Conservation (phyloP, 768 basidiomycete species). For the Austroboletus festivus region DNA sequence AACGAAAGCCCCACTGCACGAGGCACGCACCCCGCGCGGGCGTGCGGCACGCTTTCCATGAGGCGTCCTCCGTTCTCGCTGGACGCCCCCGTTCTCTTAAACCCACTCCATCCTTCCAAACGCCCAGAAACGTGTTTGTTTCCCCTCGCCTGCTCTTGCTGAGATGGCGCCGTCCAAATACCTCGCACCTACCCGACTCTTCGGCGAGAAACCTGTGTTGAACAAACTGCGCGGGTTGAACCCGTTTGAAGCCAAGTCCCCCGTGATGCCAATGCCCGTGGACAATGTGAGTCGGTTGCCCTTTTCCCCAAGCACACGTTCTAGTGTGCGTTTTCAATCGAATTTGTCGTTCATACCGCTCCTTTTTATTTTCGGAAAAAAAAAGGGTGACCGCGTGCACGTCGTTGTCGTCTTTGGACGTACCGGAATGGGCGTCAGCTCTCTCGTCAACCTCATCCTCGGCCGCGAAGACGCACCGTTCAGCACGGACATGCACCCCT, state of each 20-base stretch:
- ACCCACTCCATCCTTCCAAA: slow-evolving; percentile 12
- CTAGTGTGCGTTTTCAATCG: not conserved
- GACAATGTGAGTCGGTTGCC: slow-evolving; percentile 23
- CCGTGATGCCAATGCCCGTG: slow-evolving; percentile 29
- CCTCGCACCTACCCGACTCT: slow-evolving; percentile 17
- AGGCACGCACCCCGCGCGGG: slow-evolving; percentile 20
- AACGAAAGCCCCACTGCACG: slow-evolving; percentile 10
- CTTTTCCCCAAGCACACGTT: not conserved
- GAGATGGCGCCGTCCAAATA: slow-evolving; percentile 26
- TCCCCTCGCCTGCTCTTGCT: slow-evolving; percentile 3
- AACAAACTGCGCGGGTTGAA: slow-evolving; percentile 25
- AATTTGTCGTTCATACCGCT: not conserved
- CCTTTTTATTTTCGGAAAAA: not conserved
- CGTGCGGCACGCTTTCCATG: slow-evolving; percentile 31
- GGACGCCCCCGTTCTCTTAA: slow-evolving; percentile 18
- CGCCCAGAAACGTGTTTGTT: slow-evolving; percentile 15
- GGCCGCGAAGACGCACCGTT: slow-evolving; percentile 32
- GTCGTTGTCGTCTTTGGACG: slow-evolving; percentile 33
- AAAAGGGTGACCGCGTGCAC: slow-evolving; percentile 30
- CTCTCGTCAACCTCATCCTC: slow-evolving; percentile 31
- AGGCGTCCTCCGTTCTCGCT: slow-evolving; percentile 22
- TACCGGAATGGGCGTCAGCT: slow-evolving; percentile 33
- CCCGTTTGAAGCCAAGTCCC: slow-evolving; percentile 22
- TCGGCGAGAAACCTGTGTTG: slow-evolving; percentile 22
- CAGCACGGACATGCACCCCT: slow-evolving; percentile 32